Evolutionary conservation across 2,329 filamentous ascomycete species (phyloP), one percentile per base, ranked within the genome.

Genomic region (Sporothrix mexicana): DNA sequence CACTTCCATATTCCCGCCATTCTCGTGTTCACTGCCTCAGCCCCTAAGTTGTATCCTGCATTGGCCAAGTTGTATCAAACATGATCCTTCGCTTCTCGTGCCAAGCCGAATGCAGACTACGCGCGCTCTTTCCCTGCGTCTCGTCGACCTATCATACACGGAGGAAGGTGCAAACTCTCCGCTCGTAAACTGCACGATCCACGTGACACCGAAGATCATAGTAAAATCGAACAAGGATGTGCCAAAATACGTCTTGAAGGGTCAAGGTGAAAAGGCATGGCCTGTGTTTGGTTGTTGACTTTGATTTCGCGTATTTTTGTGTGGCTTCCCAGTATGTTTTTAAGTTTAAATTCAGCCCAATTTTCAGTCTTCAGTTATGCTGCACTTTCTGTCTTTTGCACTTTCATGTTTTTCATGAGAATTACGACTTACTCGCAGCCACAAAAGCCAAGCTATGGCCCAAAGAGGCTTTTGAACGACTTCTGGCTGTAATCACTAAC

Each of bases 11-110:
- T 36, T 36, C 30, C 30, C 20, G 20, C 20, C 51, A 23, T 23
- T 20, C n/a, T 49, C 17, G n/a, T 36, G 30, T 7, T 36, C n/a
- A 23, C 17, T 64, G 59, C 59, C 41, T 64, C 36, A 64, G 59
- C 59, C 59, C 59, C 59, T 64, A n/a, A 45, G 36, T 64, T 45
- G 59, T 23, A 45, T 45, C 59, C 59, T 64, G 59, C 59, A 45
- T 45, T 9, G 59, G 36, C 25, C 12, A 43, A n/a, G 59, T 64
- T n/a, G 59, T 45, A 43, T 64, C 36, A 8, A 45, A 45, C 59
- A 43, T 45, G 59, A 64, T 64, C 59, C 59, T 64, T 64, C 36
- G 59, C 36, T 64, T 64, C 36, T 15, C 8, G 8, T 64, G 36
- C 59, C 59, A 64, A 64, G 36, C 59, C 59, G 36, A 64, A 64